Percentiles rank a stretch among this genome's conserved stretches.
Evolutionary conservation across 2,329 filamentous ascomycete species (phyloP).

Genomic region (Ceratocystis diversiconidia): DNA sequence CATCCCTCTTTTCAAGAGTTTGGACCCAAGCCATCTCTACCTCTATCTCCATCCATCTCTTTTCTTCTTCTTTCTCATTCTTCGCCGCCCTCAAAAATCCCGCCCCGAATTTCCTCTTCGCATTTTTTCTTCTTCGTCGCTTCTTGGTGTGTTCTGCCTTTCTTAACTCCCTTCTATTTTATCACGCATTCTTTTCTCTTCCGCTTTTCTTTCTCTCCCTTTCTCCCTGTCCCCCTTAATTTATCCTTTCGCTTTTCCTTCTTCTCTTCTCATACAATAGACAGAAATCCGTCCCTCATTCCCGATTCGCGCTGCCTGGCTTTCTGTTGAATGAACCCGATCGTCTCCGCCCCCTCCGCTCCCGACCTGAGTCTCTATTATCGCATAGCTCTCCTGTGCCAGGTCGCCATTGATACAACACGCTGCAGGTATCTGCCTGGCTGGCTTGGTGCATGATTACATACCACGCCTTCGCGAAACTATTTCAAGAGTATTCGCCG

Average conservation of each 20-base stretch:
- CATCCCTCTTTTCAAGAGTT: slow-evolving; percentile 2
- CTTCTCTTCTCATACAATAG: not conserved
- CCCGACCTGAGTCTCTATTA: not conserved
- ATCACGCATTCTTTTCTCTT: not conserved
- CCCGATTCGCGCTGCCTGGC: slow-evolving; percentile 1
- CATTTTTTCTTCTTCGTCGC: not conserved
- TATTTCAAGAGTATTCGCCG: not conserved
- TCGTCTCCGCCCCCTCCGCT: not conserved
- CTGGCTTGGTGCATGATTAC: not conserved
- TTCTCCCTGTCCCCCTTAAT: not conserved
- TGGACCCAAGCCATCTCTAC: not conserved
- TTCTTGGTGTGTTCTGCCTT: not conserved
- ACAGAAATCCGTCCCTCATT: not conserved
- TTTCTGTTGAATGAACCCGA: not conserved
- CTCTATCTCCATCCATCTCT: not conserved
- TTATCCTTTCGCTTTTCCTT: not conserved
- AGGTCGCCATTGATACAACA: not conserved
- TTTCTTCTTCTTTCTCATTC: slow-evolving; percentile 1
- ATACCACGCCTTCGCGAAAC: not conserved
- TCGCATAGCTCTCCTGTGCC: not conserved
- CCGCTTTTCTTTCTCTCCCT: not conserved
- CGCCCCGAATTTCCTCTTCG: not conserved
- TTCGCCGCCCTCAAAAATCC: not conserved
- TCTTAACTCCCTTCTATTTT: not conserved
- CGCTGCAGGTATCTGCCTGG: not conserved